Conservation (phyloP, 345 rosid species). For the Rhodamnia argentea region DNA sequence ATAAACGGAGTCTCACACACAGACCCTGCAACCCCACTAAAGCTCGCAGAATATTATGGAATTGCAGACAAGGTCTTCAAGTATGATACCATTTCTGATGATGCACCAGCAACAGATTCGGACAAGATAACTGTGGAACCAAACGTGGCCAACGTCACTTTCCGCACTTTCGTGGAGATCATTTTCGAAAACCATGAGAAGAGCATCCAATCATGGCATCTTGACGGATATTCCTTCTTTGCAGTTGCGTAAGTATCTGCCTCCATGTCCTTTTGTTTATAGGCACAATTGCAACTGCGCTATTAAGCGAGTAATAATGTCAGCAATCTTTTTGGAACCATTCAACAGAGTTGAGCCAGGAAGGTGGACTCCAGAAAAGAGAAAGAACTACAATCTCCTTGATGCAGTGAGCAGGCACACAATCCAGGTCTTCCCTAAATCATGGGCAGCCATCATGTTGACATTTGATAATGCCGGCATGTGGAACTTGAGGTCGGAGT, state of each 20-base stretch:
- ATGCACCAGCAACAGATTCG: neutral
- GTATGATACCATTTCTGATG: slow-evolving; percentile 9
- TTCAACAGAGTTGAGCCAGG: slow-evolving; percentile 9
- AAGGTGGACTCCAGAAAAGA: slow-evolving; percentile 12
- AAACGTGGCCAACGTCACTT: slow-evolving; percentile 13
- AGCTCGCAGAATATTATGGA: slow-evolving; percentile 23
- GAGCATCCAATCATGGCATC: slow-evolving; percentile 29
- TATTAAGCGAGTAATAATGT: neutral
- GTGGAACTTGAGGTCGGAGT: slow-evolving; percentile 43
- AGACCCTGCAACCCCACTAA: slow-evolving; percentile 27
- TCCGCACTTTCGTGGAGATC: slow-evolving; percentile 24
- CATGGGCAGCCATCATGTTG: slow-evolving; percentile 38
- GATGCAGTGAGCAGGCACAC: slow-evolving; percentile 14
- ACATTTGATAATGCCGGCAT: slow-evolving; percentile 32
- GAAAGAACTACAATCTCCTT: neutral
- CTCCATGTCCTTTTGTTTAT: neutral
- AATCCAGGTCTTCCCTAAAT: slow-evolving; percentile 20
- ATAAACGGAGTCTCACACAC: slow-evolving; percentile 30
- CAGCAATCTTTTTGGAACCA: neutral
- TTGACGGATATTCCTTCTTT: slow-evolving; percentile 43
- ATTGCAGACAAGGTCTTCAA: slow-evolving; percentile 1
- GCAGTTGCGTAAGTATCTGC: slow-evolving; percentile 23
- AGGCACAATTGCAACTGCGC: neutral
- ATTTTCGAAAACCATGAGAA: slow-evolving; percentile 26
- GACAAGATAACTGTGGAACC: slow-evolving; percentile 6